Evolutionary conservation across 371 early-diverging fungal genomes (phyloP).

Genomic region (Lichtheimia ornata): DNA sequence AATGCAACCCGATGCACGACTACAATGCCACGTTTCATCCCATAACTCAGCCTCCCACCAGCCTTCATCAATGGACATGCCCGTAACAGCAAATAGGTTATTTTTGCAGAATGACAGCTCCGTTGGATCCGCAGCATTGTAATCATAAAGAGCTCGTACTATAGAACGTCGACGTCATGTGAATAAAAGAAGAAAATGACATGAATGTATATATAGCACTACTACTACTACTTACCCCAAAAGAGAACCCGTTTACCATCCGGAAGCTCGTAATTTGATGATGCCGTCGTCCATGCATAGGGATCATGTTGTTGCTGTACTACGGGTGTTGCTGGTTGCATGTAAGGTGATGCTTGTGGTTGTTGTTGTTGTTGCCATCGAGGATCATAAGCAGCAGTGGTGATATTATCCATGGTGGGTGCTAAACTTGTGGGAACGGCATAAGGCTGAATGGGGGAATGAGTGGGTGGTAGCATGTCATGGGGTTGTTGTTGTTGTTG

Average conservation of each 20-base stretch:
- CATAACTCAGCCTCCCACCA: conserved; percentile 31
- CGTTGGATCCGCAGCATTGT: conserved; percentile 25
- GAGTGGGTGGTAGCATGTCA: not conserved
- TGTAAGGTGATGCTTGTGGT: not conserved
- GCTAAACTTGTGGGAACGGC: not conserved
- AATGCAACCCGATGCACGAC: conserved; percentile 24
- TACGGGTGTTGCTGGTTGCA: not conserved
- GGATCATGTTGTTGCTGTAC: conserved; percentile 2
- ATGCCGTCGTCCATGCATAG: not conserved
- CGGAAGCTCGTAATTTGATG: conserved; percentile 15
- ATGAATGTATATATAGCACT: not conserved
- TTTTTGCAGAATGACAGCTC: conserved; percentile 33
- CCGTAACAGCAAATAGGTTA: conserved; percentile 23
- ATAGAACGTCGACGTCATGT: not conserved
- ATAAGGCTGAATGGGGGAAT: conserved; percentile 8
- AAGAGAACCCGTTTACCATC: conserved; percentile 38
- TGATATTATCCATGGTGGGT: too few species aligned
- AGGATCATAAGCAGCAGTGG: not conserved
- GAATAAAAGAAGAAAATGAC: conserved; percentile 3
- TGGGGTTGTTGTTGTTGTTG: conserved; percentile 14
- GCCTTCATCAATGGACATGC: conserved; percentile 16
- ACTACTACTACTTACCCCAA: conserved; percentile 34
- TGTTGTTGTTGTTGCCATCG: not conserved
- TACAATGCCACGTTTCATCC: conserved; percentile 23
- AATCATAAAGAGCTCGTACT: conserved; percentile 44